A percentile compares a stretch with the other conserved stretches of the same genome.
These are phyloP conservation scores for Heterobasidion occidentale DNA, from an alignment of 1,284 basidiomycete species.

Conservation along the genomic window DNA sequence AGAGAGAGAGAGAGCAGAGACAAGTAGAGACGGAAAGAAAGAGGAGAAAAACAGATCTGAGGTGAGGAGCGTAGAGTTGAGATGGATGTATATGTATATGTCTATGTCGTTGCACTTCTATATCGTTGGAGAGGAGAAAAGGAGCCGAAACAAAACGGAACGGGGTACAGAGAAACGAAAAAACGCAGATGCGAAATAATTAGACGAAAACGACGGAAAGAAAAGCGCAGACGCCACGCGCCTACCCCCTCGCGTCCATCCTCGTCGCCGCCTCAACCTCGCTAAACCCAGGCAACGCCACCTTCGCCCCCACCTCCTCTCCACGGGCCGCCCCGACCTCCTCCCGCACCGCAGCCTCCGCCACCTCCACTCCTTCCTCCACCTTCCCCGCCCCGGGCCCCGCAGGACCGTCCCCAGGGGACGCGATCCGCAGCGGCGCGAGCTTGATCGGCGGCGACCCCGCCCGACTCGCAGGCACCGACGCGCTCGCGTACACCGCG, in stretches of 20 bases:
- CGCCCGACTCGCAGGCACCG: constrained; percentile 48
- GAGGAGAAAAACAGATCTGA: too few species aligned
- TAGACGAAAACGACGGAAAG: too few species aligned
- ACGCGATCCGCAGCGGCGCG: constrained; percentile 39
- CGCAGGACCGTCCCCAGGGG: constrained; percentile 5
- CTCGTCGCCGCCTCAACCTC: constrained; percentile 49
- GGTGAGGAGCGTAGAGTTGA: too few species aligned
- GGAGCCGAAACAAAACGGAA: too few species aligned
- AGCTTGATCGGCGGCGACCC: constrained; percentile 63
- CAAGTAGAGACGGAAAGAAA: too few species aligned
- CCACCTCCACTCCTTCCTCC: constrained; percentile 15
- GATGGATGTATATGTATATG: too few species aligned
- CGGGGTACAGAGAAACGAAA: too few species aligned
- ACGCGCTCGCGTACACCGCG: constrained; percentile 13
- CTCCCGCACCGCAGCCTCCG: constrained; percentile 8
- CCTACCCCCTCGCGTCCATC: neutral
- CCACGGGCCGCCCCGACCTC: constrained; percentile 6
- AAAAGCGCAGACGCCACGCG: too few species aligned
- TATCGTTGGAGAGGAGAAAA: too few species aligned
- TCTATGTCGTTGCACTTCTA: too few species aligned
- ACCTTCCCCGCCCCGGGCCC: neutral
- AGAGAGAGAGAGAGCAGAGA: too few species aligned
- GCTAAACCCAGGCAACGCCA: constrained; percentile 52
- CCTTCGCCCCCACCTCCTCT: constrained; percentile 17
- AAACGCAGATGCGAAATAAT: too few species aligned